A percentile compares a stretch with the other conserved stretches of the same genome.
phyloP scores from a whole-genome alignment of 2,329 filamentous ascomycete species.

The Aspergillus felis region DNA sequence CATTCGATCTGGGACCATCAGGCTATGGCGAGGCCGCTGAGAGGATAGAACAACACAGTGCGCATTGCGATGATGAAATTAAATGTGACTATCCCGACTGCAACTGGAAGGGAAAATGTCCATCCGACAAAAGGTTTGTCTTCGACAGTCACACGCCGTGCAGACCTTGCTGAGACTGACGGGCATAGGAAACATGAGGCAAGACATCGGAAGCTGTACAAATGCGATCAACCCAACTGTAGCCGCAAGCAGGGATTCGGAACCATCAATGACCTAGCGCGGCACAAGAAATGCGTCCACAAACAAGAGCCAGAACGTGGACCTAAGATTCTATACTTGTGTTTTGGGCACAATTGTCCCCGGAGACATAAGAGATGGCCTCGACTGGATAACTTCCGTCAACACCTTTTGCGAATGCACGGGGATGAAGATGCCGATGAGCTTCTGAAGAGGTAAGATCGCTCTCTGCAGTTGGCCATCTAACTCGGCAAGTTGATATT shows the following conservation, averaged over 20 bases:
- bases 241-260: conserved; percentile 64
- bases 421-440: conserved; percentile 39
- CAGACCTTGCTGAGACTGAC: conserved; percentile 7
- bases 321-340: conserved; percentile 55
- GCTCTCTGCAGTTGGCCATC: neutral
- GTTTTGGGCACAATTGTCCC: conserved; percentile 54
- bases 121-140: conserved; percentile 39
- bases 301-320: conserved; percentile 44
- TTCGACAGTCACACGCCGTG: no score
- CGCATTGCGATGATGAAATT: conserved; percentile 42
- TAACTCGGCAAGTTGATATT: neutral
- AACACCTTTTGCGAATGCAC: conserved; percentile 72
- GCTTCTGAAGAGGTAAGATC: conserved; percentile 47
- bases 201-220: conserved; percentile 65
- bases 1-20: conserved; percentile 15
- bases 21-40: conserved; percentile 20
- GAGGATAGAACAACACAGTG: conserved; percentile 49
- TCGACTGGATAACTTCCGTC: conserved; percentile 79
- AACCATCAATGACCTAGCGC: conserved; percentile 74
- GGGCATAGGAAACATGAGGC: conserved; percentile 66
- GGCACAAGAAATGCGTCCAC: conserved; percentile 74
- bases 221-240: conserved; percentile 59
- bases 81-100: conserved; percentile 30
- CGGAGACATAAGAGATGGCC: conserved; percentile 69
- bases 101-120: conserved; percentile 36